These are phyloP conservation scores for Russula abietina DNA, from an alignment of 768 basidiomycete genomes.

Conservation along the genomic window DNA sequence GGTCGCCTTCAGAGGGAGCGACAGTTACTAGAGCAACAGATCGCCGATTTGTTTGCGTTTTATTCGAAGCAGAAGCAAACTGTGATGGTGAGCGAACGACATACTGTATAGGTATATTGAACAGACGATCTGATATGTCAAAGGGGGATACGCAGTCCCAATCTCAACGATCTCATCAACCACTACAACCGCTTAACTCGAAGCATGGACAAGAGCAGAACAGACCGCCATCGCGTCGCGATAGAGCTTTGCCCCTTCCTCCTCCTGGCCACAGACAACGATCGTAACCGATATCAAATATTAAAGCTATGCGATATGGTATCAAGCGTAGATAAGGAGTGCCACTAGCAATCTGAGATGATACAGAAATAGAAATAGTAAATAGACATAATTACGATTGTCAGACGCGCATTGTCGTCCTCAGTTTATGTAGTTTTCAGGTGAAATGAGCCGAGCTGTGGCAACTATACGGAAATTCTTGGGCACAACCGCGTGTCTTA, in stretches of 20 bases:
- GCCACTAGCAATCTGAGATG: not conserved
- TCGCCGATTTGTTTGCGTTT: conserved; percentile 66
- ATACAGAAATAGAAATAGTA: not conserved
- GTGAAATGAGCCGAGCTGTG: conserved; percentile 61
- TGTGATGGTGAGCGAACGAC: conserved; percentile 13
- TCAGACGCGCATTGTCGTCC: not conserved
- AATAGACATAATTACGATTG: not conserved
- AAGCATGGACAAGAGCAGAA: conserved; percentile 5
- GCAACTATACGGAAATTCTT: conserved; percentile 74
- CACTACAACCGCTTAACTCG: conserved; percentile 7
- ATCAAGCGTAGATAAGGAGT: not conserved
- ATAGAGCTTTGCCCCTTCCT: conserved; percentile 16
- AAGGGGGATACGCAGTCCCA: conserved; percentile 7
- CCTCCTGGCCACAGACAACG: conserved; percentile 13
- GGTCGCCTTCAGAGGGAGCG: conserved; percentile 59
- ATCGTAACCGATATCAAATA: not conserved
- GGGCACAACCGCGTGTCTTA: conserved; percentile 69
- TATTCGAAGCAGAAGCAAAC: conserved; percentile 60
- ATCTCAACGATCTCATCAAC: not conserved
- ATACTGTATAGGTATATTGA: not conserved
- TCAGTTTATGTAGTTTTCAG: conserved; percentile 24
- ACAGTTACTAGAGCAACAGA: conserved; percentile 60
- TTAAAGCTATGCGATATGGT: too few species aligned
- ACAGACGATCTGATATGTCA: not conserved
- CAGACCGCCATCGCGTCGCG: conserved; percentile 4